Evolutionary conservation across 139 green algal genomes (phyloP), one percentile per base, ranked within the genome.

Genomic region (Chlamydomonas schloesseri): DNA sequence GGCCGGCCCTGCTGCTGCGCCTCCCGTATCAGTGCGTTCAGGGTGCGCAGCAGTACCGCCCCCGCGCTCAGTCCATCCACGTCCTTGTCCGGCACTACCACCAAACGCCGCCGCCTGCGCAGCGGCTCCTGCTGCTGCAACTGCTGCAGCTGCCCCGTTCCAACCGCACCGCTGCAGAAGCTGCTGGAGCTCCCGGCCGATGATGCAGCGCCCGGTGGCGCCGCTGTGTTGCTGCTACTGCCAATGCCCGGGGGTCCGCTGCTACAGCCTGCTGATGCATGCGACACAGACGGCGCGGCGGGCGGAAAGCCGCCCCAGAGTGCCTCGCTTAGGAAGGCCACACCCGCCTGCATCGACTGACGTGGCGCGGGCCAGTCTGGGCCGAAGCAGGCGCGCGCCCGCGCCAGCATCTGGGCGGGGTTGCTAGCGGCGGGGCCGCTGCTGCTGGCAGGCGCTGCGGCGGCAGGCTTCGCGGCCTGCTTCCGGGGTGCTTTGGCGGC

Each of bases 51-150:
- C 31, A 81, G 10, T 3, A 81, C 60, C 18, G 73, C 73, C n/a
- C 53, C 73, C 18, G 73, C 31, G 53, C 53, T 70, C 26, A 81
- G 53, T 2, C 73, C 73, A 20, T 82, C 74, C 8, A 24, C 57
- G 34, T 82, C 74, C 74, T 82, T 82, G 15, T 82, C 74, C 0
- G 74, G 74, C 10, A 82, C 74, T 4, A 82, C n/a, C 23, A 82
- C 55, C 10, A 82, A 18, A 26, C 74, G 74, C 23, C 74, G 57
- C 74, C 47, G 72, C 28, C 29, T n/a, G n/a, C n/a, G n/a, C n/a
- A n/a, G n/a, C n/a, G n/a, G n/a, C n/a, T n/a, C 36, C 36, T 57
- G 36, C 20, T 8, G 42, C 42, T 50, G 42, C 42, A 50, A 8
- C 55, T 24, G 21, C 55, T 62, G 55, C 55, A 8, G 55, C 20